A percentile compares a stretch with the other conserved stretches of the same genome.
Conservation (phyloP, 2,329 filamentous ascomycete genomes). For the Botryosphaeria agaves region DNA sequence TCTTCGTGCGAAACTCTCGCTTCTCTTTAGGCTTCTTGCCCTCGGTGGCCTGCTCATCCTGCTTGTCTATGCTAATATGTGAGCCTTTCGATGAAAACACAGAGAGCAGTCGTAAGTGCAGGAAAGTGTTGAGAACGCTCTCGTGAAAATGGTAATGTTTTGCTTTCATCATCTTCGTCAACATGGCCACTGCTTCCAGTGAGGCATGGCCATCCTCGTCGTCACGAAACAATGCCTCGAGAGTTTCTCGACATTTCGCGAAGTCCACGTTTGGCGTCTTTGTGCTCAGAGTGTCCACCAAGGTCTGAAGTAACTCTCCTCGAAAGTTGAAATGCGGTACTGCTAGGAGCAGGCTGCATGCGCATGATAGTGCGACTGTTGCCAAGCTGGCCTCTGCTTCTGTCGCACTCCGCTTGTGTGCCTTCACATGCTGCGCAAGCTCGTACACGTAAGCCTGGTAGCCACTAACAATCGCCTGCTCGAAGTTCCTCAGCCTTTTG, state of each 20-base stretch:
- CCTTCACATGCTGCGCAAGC: conserved; percentile 49
- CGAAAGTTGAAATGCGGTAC: conserved; percentile 98
- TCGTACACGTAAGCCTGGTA: conserved; percentile 76
- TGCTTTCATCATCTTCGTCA: conserved; percentile 91
- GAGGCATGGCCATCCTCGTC: conserved; percentile 85
- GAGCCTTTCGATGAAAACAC: conserved; percentile 80
- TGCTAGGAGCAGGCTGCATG: conserved; percentile 59
- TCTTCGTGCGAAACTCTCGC: conserved; percentile 77
- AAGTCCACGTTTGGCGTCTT: conserved; percentile 59
- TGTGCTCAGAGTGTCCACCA: conserved; percentile 67
- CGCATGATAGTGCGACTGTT: conserved; percentile 68
- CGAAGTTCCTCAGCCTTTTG: conserved; percentile 61
- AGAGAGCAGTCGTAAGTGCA: conserved; percentile 72
- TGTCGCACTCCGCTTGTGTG: conserved; percentile 23
- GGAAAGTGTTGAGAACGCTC: conserved; percentile 73
- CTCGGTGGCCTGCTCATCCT: conserved; percentile 23
- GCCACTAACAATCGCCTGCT: conserved; percentile 68
- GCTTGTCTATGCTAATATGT: conserved; percentile 53
- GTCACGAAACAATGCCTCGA: conserved; percentile 67
- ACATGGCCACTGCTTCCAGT: conserved; percentile 65
- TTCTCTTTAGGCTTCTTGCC: conserved; percentile 54
- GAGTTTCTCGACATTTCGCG: conserved; percentile 54
- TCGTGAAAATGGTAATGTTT: conserved; percentile 72
- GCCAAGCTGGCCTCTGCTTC: conserved; percentile 29
- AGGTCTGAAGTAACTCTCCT: conserved; percentile 67